A percentile compares a stretch with the other conserved stretches of the same genome.
phyloP scores from a whole-genome alignment of 768 basidiomycete genomes.

The Mycena metata region DNA sequence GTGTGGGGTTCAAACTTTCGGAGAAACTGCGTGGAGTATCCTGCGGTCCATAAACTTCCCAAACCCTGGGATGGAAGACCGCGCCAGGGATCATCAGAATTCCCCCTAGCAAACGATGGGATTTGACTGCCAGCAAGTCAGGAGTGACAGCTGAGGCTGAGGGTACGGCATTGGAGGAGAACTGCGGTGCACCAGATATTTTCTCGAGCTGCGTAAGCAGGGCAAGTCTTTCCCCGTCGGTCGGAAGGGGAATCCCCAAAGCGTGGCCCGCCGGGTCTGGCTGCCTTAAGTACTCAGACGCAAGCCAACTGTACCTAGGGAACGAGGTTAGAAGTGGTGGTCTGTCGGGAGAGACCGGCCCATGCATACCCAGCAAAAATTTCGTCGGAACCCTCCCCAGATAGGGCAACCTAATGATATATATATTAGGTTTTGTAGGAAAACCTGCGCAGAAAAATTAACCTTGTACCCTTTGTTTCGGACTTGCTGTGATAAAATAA shows the following conservation, averaged over 20 bases:
- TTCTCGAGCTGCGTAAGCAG: not conserved
- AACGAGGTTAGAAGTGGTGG: too few species aligned
- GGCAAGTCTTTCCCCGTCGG: conserved; percentile 8
- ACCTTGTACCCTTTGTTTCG: conserved; percentile 35
- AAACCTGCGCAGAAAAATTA: too few species aligned
- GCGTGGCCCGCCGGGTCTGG: conserved; percentile 3
- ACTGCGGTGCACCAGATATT: not conserved
- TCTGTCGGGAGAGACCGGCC: too few species aligned
- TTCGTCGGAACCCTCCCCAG: conserved; percentile 24
- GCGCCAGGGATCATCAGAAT: not conserved
- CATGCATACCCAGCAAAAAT: conserved; percentile 7
- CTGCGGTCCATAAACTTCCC: not conserved
- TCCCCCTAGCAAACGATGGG: not conserved
- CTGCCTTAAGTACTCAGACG: conserved; percentile 5
- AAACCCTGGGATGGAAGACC: not conserved
- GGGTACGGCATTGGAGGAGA: not conserved
- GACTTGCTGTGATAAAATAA: conserved; percentile 29
- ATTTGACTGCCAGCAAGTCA: not conserved
- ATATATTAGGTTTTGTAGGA: not conserved
- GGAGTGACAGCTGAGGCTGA: too few species aligned
- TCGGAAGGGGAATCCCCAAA: conserved; percentile 14
- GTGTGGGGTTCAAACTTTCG: conserved; percentile 18
- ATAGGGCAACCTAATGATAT: not conserved
- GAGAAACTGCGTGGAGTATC: conserved; percentile 4
- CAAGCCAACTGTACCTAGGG: conserved; percentile 2